Conservation (phyloP, 1,139 yeast species). For the Candida buenavistaensis region DNA sequence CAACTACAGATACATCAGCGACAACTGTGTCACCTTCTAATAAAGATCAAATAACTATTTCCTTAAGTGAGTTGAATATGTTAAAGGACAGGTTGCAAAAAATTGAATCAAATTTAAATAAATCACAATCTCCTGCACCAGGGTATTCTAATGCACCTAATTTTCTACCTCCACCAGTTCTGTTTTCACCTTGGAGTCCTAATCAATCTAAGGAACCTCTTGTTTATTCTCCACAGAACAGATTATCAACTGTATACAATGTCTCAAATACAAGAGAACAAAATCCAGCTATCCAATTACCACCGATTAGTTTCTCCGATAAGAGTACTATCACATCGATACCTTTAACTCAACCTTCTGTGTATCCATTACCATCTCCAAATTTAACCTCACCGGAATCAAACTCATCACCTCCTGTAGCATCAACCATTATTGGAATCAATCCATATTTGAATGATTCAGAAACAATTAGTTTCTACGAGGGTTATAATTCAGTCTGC, state of each 20-base stretch:
- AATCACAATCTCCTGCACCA: slow-evolving; percentile 1
- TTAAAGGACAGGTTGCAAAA: slow-evolving; percentile 26
- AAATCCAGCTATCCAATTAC: slow-evolving; percentile 13
- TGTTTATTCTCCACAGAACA: slow-evolving; percentile 3
- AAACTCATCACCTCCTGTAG: background rate
- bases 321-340: too few relatives aligned
- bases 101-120: slow-evolving; percentile 18
- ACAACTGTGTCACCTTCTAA: background rate
- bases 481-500: slow-evolving; percentile 41
- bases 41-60: slow-evolving; percentile 14
- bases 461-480: slow-evolving; percentile 42
- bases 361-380: background rate
- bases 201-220: background rate
- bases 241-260: slow-evolving; percentile 11
- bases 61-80: slow-evolving; percentile 23
- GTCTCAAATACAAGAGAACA: slow-evolving; percentile 12
- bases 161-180: slow-evolving; percentile 7
- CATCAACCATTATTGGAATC: slow-evolving; percentile 15
- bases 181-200: slow-evolving; percentile 6
- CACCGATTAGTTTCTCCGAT: slow-evolving; percentile 14
- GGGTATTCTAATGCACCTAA: slow-evolving; percentile 5
- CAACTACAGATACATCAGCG: background rate
- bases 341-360: too few relatives aligned
- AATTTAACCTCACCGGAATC: slow-evolving; percentile 2
- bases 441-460: slow-evolving; percentile 25